Evolutionary conservation across 768 basidiomycete species (phyloP), one percentile per base, ranked within the genome.

Genomic region (Leucocoprinus leucothites): DNA sequence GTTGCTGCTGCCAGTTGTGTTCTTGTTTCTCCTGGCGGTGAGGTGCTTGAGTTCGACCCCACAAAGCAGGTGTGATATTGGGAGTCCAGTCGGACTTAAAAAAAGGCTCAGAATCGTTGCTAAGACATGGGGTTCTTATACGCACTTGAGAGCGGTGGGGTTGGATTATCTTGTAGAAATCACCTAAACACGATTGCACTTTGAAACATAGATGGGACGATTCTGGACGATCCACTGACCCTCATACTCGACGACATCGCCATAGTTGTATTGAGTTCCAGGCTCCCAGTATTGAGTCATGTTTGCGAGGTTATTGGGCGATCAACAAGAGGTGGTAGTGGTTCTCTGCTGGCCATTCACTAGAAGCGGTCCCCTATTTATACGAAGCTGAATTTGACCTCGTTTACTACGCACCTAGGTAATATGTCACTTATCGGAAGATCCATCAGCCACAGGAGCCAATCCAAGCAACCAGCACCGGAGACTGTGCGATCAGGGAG

Each of bases 31-130:
- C 55, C 35, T 66, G 65, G 24, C 67, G 46, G 14, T 46, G 21
- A 25, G 50, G 24, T 31, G 57, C 45, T 59, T 53, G 25, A 82
- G 51, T 42, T 74, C 77, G 43, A 31, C 82, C 86, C 88, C 87
- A 90, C 28, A 90, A 75, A 9, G 85, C 84, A 35, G 87, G 86
- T 1, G 81, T 82, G 11, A 68, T 57, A 3, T 72, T 59, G 3
- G 89, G 89, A 22, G 82, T 67, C 89, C 89, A 91, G 60, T 88
- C 86, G 24, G 47, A 73, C 58, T 86, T 90, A 61, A 13, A 49
- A 61, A 13, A 49, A 7, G 28, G 13, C n/a, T 18, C 43, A 44
- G 18, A 25, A n/a, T 35, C 19, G 2, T 8, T 14, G 24, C 26
- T 7, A 13, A 21, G 45, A 38, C 41, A 25, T 40, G n/a, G 4